These are phyloP conservation scores for Butyriboletus loyo DNA, from an alignment of 768 basidiomycete species.

Conservation along the genomic window DNA sequence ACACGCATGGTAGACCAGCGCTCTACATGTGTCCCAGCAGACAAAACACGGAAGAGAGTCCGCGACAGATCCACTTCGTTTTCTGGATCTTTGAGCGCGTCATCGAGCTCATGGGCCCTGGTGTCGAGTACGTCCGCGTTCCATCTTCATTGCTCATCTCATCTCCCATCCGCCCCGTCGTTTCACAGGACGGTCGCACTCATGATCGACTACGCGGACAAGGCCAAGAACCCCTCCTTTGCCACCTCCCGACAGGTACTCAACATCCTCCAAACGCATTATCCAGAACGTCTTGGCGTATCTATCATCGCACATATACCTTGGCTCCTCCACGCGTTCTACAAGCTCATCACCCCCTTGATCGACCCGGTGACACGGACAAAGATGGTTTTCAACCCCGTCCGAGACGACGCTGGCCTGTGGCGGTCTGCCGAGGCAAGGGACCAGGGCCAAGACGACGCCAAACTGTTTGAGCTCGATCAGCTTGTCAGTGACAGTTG, in stretches of 20 bases:
- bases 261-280: slow-evolving; percentile 74
- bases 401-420: slow-evolving; percentile 23
- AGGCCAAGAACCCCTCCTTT: slow-evolving; percentile 55
- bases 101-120: slow-evolving; percentile 75
- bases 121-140: slow-evolving; percentile 64
- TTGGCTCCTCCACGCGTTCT: slow-evolving; percentile 70
- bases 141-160: background rate
- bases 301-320: slow-evolving; percentile 79
- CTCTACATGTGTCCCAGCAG: slow-evolving; percentile 66
- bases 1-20: slow-evolving; percentile 59
- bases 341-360: slow-evolving; percentile 75
- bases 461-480: slow-evolving; percentile 56
- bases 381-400: slow-evolving; percentile 76
- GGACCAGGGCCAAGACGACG: slow-evolving; percentile 15
- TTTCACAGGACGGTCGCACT: slow-evolving; percentile 56
- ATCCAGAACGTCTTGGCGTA: slow-evolving; percentile 79
- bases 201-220: slow-evolving; percentile 77
- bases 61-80: slow-evolving; percentile 66
- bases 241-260: slow-evolving; percentile 42
- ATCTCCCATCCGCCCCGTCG: background rate
- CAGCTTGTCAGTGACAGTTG: slow-evolving; percentile 71
- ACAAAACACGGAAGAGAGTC: slow-evolving; percentile 74
- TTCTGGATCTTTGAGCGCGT: slow-evolving; percentile 78
- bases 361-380: slow-evolving; percentile 78
- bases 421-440: slow-evolving; percentile 27